Evolutionary conservation across 495 filamentous ascomycete species (phyloP).

Genomic region (Cercophora sp.): DNA sequence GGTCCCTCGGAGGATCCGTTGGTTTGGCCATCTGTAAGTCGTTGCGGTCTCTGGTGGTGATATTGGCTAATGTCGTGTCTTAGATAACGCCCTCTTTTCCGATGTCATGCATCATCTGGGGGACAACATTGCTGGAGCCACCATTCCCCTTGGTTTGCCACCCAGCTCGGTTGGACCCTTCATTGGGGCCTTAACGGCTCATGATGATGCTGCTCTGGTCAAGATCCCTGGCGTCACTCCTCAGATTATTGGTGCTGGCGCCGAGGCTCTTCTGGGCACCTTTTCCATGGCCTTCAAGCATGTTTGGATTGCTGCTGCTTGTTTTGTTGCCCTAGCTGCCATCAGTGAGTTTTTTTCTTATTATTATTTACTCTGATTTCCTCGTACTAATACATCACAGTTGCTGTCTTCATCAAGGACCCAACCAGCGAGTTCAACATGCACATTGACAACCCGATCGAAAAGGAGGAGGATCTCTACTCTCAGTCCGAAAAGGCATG

Average conservation of each 20-base stretch:
- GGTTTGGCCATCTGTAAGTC: conserved; percentile 30
- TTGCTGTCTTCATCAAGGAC: conserved; percentile 16
- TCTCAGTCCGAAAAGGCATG: background rate
- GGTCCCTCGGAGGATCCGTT: conserved; percentile 30
- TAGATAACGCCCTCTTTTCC: conserved; percentile 26
- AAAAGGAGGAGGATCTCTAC: conserved; percentile 25
- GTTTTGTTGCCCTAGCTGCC: conserved; percentile 22
- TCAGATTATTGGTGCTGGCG: conserved; percentile 23
- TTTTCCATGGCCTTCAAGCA: conserved; percentile 23
- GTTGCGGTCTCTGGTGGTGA: background rate
- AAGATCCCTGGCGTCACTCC: conserved; percentile 23
- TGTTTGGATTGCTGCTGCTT: conserved; percentile 28
- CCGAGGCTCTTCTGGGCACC: conserved; percentile 17
- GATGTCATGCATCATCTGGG: conserved; percentile 17
- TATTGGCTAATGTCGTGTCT: background rate
- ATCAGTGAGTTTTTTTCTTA: conserved; percentile 14
- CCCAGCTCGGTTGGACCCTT: conserved; percentile 11
- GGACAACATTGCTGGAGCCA: conserved; percentile 24
- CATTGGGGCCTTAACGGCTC: conserved; percentile 15
- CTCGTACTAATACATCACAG: background rate
- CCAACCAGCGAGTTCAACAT: conserved; percentile 20
- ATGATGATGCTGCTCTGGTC: conserved; percentile 16
- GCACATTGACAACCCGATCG: conserved; percentile 21
- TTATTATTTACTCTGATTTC: background rate
- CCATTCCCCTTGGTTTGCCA: conserved; percentile 22